phyloP scores from a whole-genome alignment of 148 eudicot genomes.

The Rhododendron henanense region DNA sequence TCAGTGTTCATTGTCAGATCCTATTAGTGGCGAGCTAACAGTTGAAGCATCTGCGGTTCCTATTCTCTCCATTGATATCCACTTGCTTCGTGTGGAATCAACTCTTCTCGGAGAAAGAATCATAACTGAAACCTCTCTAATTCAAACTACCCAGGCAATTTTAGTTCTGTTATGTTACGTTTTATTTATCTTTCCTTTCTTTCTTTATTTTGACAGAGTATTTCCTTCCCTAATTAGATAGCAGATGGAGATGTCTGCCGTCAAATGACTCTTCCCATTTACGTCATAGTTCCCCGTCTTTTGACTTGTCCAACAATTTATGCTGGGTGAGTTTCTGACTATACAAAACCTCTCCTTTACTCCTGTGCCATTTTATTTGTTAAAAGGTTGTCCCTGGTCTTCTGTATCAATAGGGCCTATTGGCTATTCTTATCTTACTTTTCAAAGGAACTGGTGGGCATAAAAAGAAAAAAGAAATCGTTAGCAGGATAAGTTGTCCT shows the following conservation, averaged over 20 bases:
- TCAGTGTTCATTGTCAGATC: conserved; percentile 54
- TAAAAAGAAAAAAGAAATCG: background rate
- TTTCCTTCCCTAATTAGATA: conserved; percentile 34
- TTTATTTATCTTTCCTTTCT: background rate
- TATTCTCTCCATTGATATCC: conserved; percentile 67
- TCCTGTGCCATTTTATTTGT: background rate
- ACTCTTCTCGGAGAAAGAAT: conserved; percentile 67
- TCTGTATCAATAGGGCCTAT: background rate
- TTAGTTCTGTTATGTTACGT: background rate
- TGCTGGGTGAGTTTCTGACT: conserved; percentile 58
- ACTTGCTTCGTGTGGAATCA: conserved; percentile 71
- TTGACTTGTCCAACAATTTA: conserved; percentile 63
- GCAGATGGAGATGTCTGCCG: conserved; percentile 83
- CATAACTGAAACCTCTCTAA: conserved; percentile 55
- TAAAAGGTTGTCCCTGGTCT: background rate
- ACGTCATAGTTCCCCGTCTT: conserved; percentile 72
- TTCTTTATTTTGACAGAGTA: background rate
- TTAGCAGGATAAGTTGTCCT: background rate
- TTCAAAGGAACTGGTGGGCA: background rate
- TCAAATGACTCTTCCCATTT: conserved; percentile 55
- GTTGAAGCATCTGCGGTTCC: conserved; percentile 70
- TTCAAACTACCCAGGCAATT: conserved; percentile 72
- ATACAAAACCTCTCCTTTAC: background rate
- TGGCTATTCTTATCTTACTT: background rate
- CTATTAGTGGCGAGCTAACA: conserved; percentile 63